Evolutionary conservation across 1,284 basidiomycete genomes (phyloP).

Genomic region (Naganishia sp.): DNA sequence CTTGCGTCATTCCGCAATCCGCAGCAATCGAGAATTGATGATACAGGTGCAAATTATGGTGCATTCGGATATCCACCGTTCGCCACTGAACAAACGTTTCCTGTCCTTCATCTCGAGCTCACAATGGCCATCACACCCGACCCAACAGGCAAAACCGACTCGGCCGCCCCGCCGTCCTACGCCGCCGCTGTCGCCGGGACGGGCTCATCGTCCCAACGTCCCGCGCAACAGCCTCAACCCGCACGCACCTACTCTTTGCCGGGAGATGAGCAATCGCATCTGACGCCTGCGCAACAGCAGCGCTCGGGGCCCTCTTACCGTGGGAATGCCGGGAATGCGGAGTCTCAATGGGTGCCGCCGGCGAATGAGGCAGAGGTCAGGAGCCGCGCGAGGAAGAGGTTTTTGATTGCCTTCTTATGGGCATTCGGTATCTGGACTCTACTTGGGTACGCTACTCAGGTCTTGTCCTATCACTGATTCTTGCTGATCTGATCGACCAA

Average conservation of each 20-base stretch:
- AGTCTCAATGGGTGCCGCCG: slow-evolving; percentile 22
- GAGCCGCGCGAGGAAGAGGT: slow-evolving; percentile 25
- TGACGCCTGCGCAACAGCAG: background rate
- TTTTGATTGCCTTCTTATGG: slow-evolving; percentile 28
- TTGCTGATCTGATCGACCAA: background rate
- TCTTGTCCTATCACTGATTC: too few species aligned
- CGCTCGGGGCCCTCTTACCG: background rate
- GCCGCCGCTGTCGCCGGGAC: slow-evolving; percentile 15
- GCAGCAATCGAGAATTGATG: background rate
- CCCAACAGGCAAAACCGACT: slow-evolving; percentile 4
- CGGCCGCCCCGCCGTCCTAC: slow-evolving; percentile 18
- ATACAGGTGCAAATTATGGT: background rate
- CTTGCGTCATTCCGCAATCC: background rate
- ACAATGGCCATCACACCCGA: slow-evolving; percentile 20
- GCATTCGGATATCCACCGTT: background rate
- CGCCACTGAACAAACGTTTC: background rate
- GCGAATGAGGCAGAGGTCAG: slow-evolving; percentile 14
- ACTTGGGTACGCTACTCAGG: slow-evolving; percentile 3
- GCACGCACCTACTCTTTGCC: slow-evolving; percentile 8
- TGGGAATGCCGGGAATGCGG: background rate
- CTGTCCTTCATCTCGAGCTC: too few species aligned
- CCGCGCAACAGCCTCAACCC: slow-evolving; percentile 1
- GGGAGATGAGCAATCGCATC: background rate
- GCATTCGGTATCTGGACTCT: slow-evolving; percentile 23
- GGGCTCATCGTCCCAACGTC: slow-evolving; percentile 7